Percentiles rank a stretch among this genome's conserved stretches.
phyloP scores from a whole-genome alignment of 768 basidiomycete species.

The Rhizopogon vulgaris region DNA sequence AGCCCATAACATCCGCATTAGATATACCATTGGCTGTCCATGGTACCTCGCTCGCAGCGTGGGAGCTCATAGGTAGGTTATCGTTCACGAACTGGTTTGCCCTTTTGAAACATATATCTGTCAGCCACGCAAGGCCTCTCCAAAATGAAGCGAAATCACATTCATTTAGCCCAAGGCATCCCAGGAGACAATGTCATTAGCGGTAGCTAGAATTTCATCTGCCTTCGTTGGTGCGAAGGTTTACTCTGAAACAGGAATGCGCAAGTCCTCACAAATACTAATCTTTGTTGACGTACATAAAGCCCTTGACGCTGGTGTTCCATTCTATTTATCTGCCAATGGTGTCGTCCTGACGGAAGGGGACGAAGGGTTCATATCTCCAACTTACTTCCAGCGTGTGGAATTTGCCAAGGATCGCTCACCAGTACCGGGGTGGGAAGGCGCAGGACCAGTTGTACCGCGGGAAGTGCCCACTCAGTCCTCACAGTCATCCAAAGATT shows the following conservation, averaged over 20 bases:
- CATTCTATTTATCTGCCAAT: conserved; percentile 77
- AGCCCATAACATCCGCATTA: conserved; percentile 44
- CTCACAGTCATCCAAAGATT: background rate
- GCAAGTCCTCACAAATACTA: conserved; percentile 67
- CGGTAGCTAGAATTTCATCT: conserved; percentile 42
- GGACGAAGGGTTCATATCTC: conserved; percentile 53
- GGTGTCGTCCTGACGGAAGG: conserved; percentile 88
- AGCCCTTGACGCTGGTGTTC: conserved; percentile 61
- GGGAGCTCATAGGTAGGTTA: conserved; percentile 61
- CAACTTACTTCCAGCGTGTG: conserved; percentile 66
- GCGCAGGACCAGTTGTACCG: background rate
- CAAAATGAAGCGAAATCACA: conserved; percentile 84
- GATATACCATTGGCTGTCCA: conserved; percentile 83
- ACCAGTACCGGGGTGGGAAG: conserved; percentile 18
- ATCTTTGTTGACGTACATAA: conserved; percentile 76
- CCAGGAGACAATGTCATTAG: conserved; percentile 63
- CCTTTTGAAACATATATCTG: background rate
- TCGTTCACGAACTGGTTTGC: background rate
- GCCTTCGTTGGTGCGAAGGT: background rate
- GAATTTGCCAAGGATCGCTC: conserved; percentile 33
- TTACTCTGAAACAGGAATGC: conserved; percentile 56
- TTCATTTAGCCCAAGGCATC: conserved; percentile 84
- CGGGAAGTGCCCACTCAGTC: background rate
- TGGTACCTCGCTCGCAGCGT: conserved; percentile 66
- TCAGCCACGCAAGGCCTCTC: conserved; percentile 69